Percentiles rank a stretch among this genome's conserved stretches.
Evolutionary conservation across 1,284 basidiomycete genomes (phyloP).

Genomic region (Golubevia pallescens): DNA sequence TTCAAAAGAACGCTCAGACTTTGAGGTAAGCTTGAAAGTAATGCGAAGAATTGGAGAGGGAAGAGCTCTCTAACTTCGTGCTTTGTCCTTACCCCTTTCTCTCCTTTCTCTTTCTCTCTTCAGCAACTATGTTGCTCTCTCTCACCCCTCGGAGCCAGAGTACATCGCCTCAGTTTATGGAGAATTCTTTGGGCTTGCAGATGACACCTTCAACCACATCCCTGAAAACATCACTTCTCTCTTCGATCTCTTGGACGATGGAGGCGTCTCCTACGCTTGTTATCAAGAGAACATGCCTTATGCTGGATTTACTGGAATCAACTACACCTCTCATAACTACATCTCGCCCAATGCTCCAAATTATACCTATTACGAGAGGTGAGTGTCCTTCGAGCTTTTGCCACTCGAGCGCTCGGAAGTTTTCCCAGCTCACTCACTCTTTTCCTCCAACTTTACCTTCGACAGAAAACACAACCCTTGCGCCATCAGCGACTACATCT

Average conservation of each 20-base stretch:
- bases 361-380: slow-evolving; percentile 64
- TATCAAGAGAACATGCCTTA: slow-evolving; percentile 70
- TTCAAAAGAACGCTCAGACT: slow-evolving; percentile 64
- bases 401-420: not conserved
- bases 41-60: too few relatives aligned
- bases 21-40: too few relatives aligned
- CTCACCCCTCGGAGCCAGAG: slow-evolving; percentile 72
- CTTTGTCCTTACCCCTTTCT: too few relatives aligned
- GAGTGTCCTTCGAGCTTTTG: not conserved
- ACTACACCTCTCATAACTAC: slow-evolving; percentile 68
- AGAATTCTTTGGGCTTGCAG: slow-evolving; percentile 71
- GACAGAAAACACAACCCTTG: slow-evolving; percentile 73
- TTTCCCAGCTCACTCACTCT: not conserved
- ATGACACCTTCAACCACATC: slow-evolving; percentile 67
- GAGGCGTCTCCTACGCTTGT: slow-evolving; percentile 67
- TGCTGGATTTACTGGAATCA: slow-evolving; percentile 68
- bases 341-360: slow-evolving; percentile 65
- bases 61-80: too few relatives aligned
- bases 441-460: slow-evolving; percentile 64
- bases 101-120: slow-evolving; percentile 65
- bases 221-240: slow-evolving; percentile 69
- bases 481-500: slow-evolving; percentile 68
- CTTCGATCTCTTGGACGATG: slow-evolving; percentile 72
- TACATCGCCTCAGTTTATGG: slow-evolving; percentile 67
- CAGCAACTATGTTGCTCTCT: slow-evolving; percentile 70